Conservation (phyloP, 2,329 filamentous ascomycete genomes). For the Colletotrichum echinochloae region DNA sequence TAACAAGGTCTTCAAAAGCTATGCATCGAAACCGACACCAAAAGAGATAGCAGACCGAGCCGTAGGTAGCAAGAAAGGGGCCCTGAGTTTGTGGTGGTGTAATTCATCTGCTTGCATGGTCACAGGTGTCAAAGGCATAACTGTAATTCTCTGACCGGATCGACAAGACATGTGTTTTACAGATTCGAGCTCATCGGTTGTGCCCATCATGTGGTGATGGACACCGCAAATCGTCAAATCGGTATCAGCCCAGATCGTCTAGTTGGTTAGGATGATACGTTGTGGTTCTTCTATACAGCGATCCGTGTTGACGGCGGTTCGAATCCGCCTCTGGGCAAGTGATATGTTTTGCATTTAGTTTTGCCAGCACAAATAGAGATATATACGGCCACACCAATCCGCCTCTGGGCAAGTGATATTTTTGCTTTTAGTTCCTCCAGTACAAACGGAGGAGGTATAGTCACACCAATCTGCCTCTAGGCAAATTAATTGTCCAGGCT, state of each 20-base stretch:
- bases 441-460: too few species aligned
- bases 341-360: too few species aligned
- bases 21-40: not conserved
- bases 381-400: too few species aligned
- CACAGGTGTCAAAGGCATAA: too few species aligned
- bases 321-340: constrained; percentile 14
- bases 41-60: too few species aligned
- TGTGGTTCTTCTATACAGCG: constrained; percentile 15
- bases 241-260: not conserved
- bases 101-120: too few species aligned
- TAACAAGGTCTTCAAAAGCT: not conserved
- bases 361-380: too few species aligned
- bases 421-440: too few species aligned
- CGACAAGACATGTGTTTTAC: not conserved
- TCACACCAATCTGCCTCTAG: too few species aligned
- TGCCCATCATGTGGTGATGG: not conserved
- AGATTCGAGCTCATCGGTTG: not conserved
- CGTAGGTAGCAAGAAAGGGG: too few species aligned
- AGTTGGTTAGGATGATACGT: constrained; percentile 15
- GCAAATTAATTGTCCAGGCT: too few species aligned
- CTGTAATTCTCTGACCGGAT: not conserved
- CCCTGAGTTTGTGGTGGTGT: too few species aligned
- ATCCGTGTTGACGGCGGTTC: constrained; percentile 14
- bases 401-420: not conserved
- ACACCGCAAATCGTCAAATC: not conserved